Base-by-base conservation (phyloP, 768 basidiomycete species). In the Mycena amicta region DNA sequence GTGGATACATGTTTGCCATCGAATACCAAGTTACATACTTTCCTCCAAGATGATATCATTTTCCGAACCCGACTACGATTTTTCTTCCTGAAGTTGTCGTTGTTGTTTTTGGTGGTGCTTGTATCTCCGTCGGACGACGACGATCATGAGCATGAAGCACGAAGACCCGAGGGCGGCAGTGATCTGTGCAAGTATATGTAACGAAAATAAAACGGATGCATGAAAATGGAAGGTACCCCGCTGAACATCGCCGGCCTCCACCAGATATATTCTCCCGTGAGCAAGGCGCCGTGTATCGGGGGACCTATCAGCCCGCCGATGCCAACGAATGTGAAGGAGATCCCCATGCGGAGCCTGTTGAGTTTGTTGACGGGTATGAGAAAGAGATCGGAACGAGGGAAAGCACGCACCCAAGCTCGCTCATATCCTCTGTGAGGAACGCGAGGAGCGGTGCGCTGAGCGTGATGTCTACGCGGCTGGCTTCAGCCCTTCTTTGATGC, bases 261-360 rank as follows among this genome's bases (percentile, higher is more conserved):
- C 77, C 77, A 78, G 25, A 70, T 29, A 39, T 68, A 74, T 0
- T 64, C 76, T 69, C 79, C 79, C 50, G 72, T 75, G 27, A 78
- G 65, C 8, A 78, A 65, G 15, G 75, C 73, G 4, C 77, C 77
- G 26, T 70, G 67, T 57, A 78, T 72, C 1, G 77, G 76, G 1
- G 76, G 67, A 18, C 77, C 77, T 55, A 12, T 40, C 18, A 61
- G 37, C 4, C 50, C 16, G 20, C 27, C 30, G n/a, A 27, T n/a
- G 4, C 46, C 18, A 30, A 49, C 23, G 23, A 54, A 16, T 1
- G 12, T 29, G 11, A 56, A 75, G 64, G 68, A 20, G 68, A 51
- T 45, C 68, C 67, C 18, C 68, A 70, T 37, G 65, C 71, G 5
- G 69, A 53, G 30, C 60, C 73, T 72, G 20, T n/a, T n/a, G n/a